Base-by-base conservation (phyloP, 2,329 filamentous ascomycete species). In the Boeremia lycopersici region DNA sequence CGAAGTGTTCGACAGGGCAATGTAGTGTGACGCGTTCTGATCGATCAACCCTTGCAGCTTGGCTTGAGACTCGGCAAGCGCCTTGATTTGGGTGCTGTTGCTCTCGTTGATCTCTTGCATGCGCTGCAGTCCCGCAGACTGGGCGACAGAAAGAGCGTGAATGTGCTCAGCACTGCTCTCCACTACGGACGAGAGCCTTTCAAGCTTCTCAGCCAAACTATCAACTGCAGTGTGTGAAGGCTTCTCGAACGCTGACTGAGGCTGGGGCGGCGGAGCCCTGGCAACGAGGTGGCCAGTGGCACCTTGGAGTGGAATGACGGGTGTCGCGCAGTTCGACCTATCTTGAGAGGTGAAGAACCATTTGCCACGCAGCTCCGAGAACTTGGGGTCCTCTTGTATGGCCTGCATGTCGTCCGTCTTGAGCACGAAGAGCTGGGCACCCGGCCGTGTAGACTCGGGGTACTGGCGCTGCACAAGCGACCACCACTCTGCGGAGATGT, bases 101-200 rank as follows among this genome's bases (percentile, higher is more conserved):
- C 70, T 67, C 41, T 74, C 71, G 43, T 72, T 73, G 56, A 74
- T 73, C 39, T 73, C 68, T 39, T 74, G 72, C 72, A 74, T 74
- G 38, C 61, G 63, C 45, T 71, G 65, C 2, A 74, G 63, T 6
- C 72, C 72, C 2, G 61, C 61, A 9, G 69, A 72, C 38, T 74
- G 72, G 9, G 71, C 72, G 8, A 73, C 71, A 3, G 60, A 64
- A 6, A 74, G 66, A 5, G 72, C 72, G 4, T 64, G 64, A 26
- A 74, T 73, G 19, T 72, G 69, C 25, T 69, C 62, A 3, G 61
- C 65, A 46, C 72, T 74, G 33, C 61, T 64, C 23, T 65, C 64
- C 4, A 73, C 70, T 25, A 73, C 61, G 7, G 60, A 53, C 25
- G 64, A 57, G 40, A 73, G 67, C 23, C 64, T 59, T 3, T 65